Conservation (phyloP, 345 rosid genomes). For the Tarenaya hassleriana region DNA sequence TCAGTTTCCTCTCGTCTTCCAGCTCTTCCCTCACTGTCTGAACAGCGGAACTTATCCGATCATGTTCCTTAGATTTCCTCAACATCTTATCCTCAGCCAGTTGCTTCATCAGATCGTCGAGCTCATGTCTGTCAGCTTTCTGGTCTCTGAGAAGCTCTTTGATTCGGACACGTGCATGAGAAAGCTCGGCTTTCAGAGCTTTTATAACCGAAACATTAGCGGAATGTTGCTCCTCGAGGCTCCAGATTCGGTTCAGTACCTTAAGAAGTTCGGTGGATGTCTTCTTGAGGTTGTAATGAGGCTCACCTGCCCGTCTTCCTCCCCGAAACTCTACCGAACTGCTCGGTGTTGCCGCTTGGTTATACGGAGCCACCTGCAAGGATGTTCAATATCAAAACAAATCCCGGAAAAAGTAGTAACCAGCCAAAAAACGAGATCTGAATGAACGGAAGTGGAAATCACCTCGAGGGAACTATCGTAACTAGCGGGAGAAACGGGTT, state of each 20-base stretch:
- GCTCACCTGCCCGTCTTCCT: constrained; percentile 59
- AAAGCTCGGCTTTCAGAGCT: constrained; percentile 64
- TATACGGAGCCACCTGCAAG: constrained; percentile 73
- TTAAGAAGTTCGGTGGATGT: constrained; percentile 88
- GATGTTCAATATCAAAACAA: too few species aligned
- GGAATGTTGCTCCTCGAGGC: constrained; percentile 84
- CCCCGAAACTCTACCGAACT: constrained; percentile 65
- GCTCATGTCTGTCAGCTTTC: constrained; percentile 61
- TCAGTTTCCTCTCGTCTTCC: constrained; percentile 82
- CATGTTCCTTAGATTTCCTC: constrained; percentile 73
- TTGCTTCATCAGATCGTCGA: constrained; percentile 76
- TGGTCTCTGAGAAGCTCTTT: constrained; percentile 72
- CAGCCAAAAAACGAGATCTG: too few species aligned
- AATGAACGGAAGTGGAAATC: constrained; percentile 1
- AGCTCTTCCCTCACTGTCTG: constrained; percentile 74
- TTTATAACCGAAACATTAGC: constrained; percentile 62
- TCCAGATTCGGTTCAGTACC: constrained; percentile 89
- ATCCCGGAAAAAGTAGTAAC: too few species aligned
- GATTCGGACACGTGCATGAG: constrained; percentile 56
- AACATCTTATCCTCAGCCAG: constrained; percentile 66
- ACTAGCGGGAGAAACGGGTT: constrained; percentile 84
- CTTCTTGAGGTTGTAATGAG: constrained; percentile 65
- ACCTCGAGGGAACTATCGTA: constrained; percentile 94
- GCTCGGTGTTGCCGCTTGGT: constrained; percentile 68
- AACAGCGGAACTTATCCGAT: constrained; percentile 59